These are phyloP conservation scores for Serendipita indica DNA, from an alignment of 768 basidiomycete genomes.

Conservation along the genomic window DNA sequence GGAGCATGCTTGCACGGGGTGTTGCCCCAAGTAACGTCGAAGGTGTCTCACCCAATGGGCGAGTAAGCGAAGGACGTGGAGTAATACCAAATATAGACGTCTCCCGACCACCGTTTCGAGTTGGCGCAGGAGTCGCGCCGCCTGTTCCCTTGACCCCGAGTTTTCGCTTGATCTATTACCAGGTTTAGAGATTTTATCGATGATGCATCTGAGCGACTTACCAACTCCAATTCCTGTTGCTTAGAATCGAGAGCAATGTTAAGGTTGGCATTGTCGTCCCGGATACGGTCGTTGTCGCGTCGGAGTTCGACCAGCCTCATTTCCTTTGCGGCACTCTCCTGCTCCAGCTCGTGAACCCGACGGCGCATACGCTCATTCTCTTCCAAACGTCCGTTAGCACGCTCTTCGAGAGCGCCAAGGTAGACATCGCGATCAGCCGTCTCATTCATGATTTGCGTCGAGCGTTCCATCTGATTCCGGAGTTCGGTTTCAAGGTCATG, in stretches of 20 bases:
- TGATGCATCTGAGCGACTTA: slow-evolving; percentile 25
- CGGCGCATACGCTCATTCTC: slow-evolving; percentile 46
- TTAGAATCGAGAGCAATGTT: slow-evolving; percentile 89
- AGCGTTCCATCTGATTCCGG: slow-evolving; percentile 38
- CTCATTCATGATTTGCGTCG: slow-evolving; percentile 26
- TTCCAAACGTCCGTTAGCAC: slow-evolving; percentile 33
- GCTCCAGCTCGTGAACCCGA: slow-evolving; percentile 56
- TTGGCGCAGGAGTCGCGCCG: slow-evolving; percentile 39
- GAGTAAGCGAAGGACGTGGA: neutral
- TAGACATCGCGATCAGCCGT: slow-evolving; percentile 44
- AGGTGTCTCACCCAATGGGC: neutral
- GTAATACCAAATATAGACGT: neutral
- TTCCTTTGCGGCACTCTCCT: slow-evolving; percentile 75
- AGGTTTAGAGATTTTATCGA: slow-evolving; percentile 10
- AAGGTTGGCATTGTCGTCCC: slow-evolving; percentile 67
- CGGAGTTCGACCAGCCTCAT: slow-evolving; percentile 58
- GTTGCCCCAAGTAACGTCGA: neutral
- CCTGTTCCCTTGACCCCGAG: slow-evolving; percentile 41
- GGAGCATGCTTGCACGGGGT: neutral
- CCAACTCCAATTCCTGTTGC: slow-evolving; percentile 85
- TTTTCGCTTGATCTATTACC: slow-evolving; percentile 45
- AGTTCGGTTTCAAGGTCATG: slow-evolving; percentile 39
- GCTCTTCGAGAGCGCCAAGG: slow-evolving; percentile 33
- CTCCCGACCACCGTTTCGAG: slow-evolving; percentile 11
- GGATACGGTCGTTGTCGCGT: slow-evolving; percentile 49